Conservation (phyloP, 148 eudicot species). For the Fagopyrum tataricum region DNA sequence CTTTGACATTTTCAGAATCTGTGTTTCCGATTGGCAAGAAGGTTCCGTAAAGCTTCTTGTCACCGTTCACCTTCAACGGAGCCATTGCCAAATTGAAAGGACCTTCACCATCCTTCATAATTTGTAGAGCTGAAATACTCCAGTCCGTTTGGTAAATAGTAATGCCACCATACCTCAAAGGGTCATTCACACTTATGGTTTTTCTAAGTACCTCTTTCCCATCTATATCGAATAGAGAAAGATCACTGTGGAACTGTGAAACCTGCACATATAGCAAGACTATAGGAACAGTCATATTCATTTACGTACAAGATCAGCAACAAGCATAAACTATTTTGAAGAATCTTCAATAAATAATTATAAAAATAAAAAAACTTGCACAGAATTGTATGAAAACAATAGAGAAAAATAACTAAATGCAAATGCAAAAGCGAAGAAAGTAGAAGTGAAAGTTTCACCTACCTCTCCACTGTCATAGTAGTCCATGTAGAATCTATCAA, state of each 20-base stretch:
- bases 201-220: conserved; percentile 94
- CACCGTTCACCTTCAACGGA: conserved; percentile 69
- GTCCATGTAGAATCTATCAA: conserved; percentile 87
- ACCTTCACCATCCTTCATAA: conserved; percentile 77
- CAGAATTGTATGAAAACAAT: background rate
- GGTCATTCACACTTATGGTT: conserved; percentile 91
- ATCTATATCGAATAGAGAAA: conserved; percentile 71
- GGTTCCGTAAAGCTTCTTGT: conserved; percentile 89
- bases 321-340: background rate
- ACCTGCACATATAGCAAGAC: conserved; percentile 36
- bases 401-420: background rate
- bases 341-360: background rate
- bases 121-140: conserved; percentile 86
- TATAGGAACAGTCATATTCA: conserved; percentile 1
- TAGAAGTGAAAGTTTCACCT: conserved; percentile 19
- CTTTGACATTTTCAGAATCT: conserved; percentile 66
- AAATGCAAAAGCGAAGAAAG: background rate
- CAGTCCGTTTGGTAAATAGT: conserved; percentile 98
- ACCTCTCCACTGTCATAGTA: conserved; percentile 97
- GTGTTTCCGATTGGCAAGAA: conserved; percentile 70
- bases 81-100: conserved; percentile 98
- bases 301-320: background rate
- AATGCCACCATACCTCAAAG: conserved; percentile 85
- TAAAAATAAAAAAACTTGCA: background rate
- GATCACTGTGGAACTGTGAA: conserved; percentile 75